phyloP scores from a whole-genome alignment of 2,329 filamentous ascomycete species.

The Cladosporium austrohemisphaericum region DNA sequence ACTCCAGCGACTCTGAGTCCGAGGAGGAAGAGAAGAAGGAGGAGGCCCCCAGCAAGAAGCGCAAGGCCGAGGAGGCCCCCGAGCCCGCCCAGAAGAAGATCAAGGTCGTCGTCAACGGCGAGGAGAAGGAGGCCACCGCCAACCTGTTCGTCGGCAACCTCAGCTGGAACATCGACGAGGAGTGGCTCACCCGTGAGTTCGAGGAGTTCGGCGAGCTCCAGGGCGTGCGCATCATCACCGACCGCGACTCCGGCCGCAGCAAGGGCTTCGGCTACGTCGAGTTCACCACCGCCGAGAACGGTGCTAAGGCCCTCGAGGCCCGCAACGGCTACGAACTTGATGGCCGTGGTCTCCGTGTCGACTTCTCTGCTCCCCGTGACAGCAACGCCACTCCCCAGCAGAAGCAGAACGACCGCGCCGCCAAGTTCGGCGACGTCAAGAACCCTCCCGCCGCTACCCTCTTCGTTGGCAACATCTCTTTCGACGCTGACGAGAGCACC shows the following conservation, averaged over 20 bases:
- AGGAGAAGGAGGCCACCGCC: conserved; percentile 43
- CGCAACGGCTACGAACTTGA: conserved; percentile 74
- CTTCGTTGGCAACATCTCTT: conserved; percentile 88
- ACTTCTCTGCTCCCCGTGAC: conserved; percentile 68
- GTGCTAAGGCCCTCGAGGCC: conserved; percentile 66
- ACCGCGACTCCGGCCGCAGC: conserved; percentile 75
- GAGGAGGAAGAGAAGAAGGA: conserved; percentile 38
- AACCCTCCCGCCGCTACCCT: conserved; percentile 81
- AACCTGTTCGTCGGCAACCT: conserved; percentile 90
- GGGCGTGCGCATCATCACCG: conserved; percentile 75
- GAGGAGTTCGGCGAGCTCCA: conserved; percentile 70
- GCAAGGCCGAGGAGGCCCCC: conserved; percentile 57
- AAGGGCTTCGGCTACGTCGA: conserved; percentile 93
- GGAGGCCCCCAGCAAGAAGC: conserved; percentile 57
- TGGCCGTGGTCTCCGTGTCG: conserved; percentile 70
- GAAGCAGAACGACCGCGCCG: conserved; percentile 55
- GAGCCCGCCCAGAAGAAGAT: conserved; percentile 61
- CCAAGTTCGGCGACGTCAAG: conserved; percentile 70
- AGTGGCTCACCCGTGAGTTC: conserved; percentile 76
- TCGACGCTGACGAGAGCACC: conserved; percentile 72
- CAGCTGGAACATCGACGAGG: conserved; percentile 86
- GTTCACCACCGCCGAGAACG: conserved; percentile 65
- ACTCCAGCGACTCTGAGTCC: conserved; percentile 31
- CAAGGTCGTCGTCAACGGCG: conserved; percentile 47
- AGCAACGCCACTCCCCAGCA: conserved; percentile 42